Base-by-base conservation (phyloP, 352 stramenopile species). In the Pythium dissotocum region DNA sequence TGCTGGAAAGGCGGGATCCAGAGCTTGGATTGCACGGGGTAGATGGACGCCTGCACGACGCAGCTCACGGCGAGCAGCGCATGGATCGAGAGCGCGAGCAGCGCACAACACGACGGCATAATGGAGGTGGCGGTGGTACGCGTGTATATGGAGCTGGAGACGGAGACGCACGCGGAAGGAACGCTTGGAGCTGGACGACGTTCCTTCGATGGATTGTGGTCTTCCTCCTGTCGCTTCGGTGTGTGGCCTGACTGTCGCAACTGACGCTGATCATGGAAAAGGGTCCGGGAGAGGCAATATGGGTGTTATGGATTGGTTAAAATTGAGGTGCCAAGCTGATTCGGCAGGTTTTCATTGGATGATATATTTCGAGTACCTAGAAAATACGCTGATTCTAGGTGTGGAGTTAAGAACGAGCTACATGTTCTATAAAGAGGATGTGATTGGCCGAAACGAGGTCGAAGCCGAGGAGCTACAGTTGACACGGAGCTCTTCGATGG, bases 1-100 rank as follows among this genome's bases (percentile, higher is more conserved):
- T 87, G 86, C 69, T 95, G 87, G 66, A 90, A 94, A 3, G 87
- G 80, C 2, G 86, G 86, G 40, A 94, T 77, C 86, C 86, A 94
- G 35, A 85, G 75, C 61, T 77, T 83, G 67, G 80, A 92, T 48
- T 78, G n/a, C 16, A 94, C 71, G 6, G 77, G 79, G 63, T 94
- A 94, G 55, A 92, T 88, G 16, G 86, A 94, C 49, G 82, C 83
- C 16, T 72, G 58, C 18, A 61, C 53, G 58, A 36, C 24, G 36
- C 33, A 18, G 9, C 46, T 53, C 7, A 10, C n/a, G n/a, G 46
- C 46, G 46, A 53, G 46, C 46, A 53, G 46, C 46, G 46, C 46
- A 53, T 53, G 46, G 46, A 53, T 53, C 46, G 7, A 36, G 10
- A 75, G 56, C 49, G 44, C 30, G 42, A 69, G 44, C 16, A 69